Evolutionary conservation across 176 grass and related monocot species (phyloP).

Genomic region (Cymbopogon citratus): DNA sequence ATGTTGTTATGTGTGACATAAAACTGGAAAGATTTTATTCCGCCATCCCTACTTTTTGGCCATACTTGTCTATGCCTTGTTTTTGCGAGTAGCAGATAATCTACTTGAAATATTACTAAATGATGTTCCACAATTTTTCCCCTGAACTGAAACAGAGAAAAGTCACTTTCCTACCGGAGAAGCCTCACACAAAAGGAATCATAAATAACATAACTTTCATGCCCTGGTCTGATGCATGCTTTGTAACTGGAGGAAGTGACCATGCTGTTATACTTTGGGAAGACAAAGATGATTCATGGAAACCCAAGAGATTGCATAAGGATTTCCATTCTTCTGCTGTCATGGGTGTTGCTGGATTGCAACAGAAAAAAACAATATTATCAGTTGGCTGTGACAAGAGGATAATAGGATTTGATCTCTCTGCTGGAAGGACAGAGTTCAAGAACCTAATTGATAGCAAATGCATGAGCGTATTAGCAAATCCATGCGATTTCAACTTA

Average conservation of each 20-base stretch:
- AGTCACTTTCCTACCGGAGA: conserved; percentile 70
- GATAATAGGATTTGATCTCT: conserved; percentile 76
- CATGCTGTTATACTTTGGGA: conserved; percentile 86
- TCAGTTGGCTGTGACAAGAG: conserved; percentile 89
- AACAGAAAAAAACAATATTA: conserved; percentile 74
- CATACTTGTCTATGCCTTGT: conserved; percentile 11
- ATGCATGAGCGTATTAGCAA: conserved; percentile 90
- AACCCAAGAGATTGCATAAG: conserved; percentile 62
- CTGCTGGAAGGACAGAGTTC: conserved; percentile 68
- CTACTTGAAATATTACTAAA: conserved; percentile 16
- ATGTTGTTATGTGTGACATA: not conserved
- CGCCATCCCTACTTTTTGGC: not conserved
- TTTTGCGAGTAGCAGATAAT: conserved; percentile 3
- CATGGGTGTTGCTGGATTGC: conserved; percentile 74
- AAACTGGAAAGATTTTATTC: not conserved
- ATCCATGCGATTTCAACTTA: conserved; percentile 87
- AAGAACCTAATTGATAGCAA: conserved; percentile 80
- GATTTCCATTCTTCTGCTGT: conserved; percentile 83
- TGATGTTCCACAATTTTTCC: not conserved
- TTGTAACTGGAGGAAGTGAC: conserved; percentile 75
- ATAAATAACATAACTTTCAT: conserved; percentile 94
- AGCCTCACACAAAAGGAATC: conserved; percentile 82
- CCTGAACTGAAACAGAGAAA: conserved; percentile 54
- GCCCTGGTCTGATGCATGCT: conserved; percentile 75
- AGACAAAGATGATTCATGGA: conserved; percentile 70